phyloP scores from a whole-genome alignment of 1,284 basidiomycete genomes.

The Trichosporon sp. region DNA sequence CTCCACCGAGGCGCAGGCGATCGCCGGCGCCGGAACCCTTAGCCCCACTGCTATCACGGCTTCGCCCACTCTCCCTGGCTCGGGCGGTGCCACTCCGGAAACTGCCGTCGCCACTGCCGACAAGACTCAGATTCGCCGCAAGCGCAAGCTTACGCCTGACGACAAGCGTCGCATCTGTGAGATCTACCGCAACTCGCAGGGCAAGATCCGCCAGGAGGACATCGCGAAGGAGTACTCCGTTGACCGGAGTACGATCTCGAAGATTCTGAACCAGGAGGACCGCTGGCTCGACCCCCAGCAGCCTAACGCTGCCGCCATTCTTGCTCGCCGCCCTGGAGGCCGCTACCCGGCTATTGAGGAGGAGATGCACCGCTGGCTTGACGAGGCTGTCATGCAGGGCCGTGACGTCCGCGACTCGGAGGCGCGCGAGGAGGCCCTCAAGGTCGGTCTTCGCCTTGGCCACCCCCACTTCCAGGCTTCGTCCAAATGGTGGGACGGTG shows the following conservation, averaged over 20 bases:
- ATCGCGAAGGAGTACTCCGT: conserved; percentile 27
- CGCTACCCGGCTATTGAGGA: conserved; percentile 26
- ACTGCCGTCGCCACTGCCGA: background rate
- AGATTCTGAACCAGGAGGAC: conserved; percentile 26
- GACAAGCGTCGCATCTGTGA: conserved; percentile 27
- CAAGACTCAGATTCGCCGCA: conserved; percentile 15
- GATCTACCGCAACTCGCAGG: conserved; percentile 24
- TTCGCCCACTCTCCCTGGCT: background rate
- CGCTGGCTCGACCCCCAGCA: conserved; percentile 23
- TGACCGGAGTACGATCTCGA: conserved; percentile 26
- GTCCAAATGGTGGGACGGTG: conserved; percentile 27
- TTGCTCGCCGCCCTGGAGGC: conserved; percentile 19
- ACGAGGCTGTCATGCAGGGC: conserved; percentile 21
- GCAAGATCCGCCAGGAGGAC: conserved; percentile 26
- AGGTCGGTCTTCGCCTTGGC: conserved; percentile 19
- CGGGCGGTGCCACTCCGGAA: conserved; percentile 4
- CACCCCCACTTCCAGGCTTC: conserved; percentile 26
- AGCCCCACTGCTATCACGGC: background rate
- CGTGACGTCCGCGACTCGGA: conserved; percentile 22
- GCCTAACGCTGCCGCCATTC: conserved; percentile 11
- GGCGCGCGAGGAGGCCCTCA: conserved; percentile 22
- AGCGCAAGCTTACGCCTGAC: conserved; percentile 26
- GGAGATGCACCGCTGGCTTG: conserved; percentile 26
- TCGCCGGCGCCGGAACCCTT: background rate
- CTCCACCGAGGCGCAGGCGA: background rate